Evolutionary conservation across 1,284 basidiomycete species (phyloP).

Genomic region (Clitocybe nebularis): DNA sequence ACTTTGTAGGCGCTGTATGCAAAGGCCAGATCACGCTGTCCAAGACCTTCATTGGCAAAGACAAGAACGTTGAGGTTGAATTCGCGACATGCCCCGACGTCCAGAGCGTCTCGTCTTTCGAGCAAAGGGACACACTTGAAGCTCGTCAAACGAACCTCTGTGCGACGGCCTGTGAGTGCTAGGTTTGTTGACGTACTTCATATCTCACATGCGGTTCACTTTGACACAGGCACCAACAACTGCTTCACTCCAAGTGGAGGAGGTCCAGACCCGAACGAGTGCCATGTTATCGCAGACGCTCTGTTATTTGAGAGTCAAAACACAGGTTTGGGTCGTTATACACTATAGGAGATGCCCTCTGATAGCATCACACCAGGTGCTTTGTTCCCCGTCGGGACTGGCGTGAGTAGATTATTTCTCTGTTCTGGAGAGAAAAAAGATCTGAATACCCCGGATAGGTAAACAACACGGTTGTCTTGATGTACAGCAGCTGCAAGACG

Average conservation of each 20-base stretch:
- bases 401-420: constrained; percentile 20
- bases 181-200: neutral
- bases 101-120: neutral
- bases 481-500: constrained; percentile 31
- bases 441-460: constrained; percentile 13
- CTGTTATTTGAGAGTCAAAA: constrained; percentile 44
- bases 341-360: neutral
- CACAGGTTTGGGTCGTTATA: constrained; percentile 23
- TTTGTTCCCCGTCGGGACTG: constrained; percentile 28
- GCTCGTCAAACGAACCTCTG: constrained; percentile 16
- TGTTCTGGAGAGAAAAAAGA: neutral
- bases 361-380: constrained; percentile 21
- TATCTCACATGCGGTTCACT: neutral
- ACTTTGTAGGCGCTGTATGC: constrained; percentile 12
- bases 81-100: constrained; percentile 12
- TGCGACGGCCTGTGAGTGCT: constrained; percentile 7
- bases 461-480: constrained; percentile 32
- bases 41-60: constrained; percentile 14
- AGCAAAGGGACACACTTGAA: constrained; percentile 7
- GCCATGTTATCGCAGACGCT: constrained; percentile 44
- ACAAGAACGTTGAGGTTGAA: constrained; percentile 17
- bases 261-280: constrained; percentile 44
- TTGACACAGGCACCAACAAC: constrained; percentile 12
- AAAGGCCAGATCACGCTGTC: constrained; percentile 10
- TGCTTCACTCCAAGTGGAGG: constrained; percentile 32